Evolutionary conservation across 768 basidiomycete genomes (phyloP), one percentile per base, ranked within the genome.

Genomic region (Infundibulicybe gibba): DNA sequence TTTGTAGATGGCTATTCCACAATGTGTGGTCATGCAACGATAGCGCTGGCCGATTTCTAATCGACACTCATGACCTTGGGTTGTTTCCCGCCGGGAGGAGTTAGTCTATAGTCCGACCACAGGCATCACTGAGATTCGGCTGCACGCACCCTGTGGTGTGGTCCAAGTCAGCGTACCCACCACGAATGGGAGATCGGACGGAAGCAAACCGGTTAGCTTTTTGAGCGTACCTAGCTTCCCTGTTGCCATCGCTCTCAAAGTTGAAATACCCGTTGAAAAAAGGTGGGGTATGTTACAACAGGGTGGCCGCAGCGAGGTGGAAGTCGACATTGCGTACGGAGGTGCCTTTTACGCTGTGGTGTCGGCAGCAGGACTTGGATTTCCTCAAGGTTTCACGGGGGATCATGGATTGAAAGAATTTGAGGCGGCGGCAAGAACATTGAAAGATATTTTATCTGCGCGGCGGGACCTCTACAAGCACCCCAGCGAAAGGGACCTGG

Each of bases 321-420:
- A 32, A 19, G 51, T 70, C 4, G 67, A 69, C 49, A 54, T 71
- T 43, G 60, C 66, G 20, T 71, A 65, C 38, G 69, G 68, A 17
- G 69, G 69, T 5, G 68, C 69, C 25, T 71, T 66, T 60, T 71
- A 71, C 50, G 68, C 60, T 14, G 57, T 71, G 40, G 68, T 70
- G 8, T 54, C 59, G 2, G 64, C 61, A 6, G 33, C 47, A 17
- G 66, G 62, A 52, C 61, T 71, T 17, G 70, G 70, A 6, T 71
- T 70, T 48, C 47, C 54, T 12, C 47, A 41, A 6, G 66, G 62
- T 8, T 21, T 61, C 13, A 44, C 50, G 19, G 40, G 43, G n/a
- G 44, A 20, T 25, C 25, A 25, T 8, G 25, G 8, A 25, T 8
- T 25, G 4, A 25, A 25, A 25, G 25, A 25, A 8, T 25, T 25